phyloP scores from a whole-genome alignment of 2,329 filamentous ascomycete species.

The Beauveria varroae region DNA sequence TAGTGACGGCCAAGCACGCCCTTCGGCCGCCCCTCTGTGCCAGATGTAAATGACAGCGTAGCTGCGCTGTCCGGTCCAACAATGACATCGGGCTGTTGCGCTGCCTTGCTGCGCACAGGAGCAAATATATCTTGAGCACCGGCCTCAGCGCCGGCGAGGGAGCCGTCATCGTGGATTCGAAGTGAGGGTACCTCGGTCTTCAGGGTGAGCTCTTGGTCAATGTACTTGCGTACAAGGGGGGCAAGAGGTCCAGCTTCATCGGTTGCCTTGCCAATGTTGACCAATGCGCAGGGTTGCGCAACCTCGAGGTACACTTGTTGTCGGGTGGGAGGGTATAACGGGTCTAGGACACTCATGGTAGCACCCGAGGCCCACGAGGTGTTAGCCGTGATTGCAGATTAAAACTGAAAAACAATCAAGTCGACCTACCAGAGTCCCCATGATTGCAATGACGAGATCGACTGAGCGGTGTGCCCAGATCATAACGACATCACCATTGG shows the following conservation, averaged over 20 bases:
- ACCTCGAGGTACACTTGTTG: slow-evolving; percentile 64
- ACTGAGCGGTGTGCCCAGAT: slow-evolving; percentile 80
- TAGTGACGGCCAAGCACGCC: slow-evolving; percentile 85
- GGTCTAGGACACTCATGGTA: too few relatives aligned
- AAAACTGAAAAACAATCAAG: background rate
- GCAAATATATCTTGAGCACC: slow-evolving; percentile 32
- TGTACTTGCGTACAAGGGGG: slow-evolving; percentile 48
- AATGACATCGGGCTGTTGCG: slow-evolving; percentile 58
- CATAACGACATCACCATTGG: slow-evolving; percentile 85
- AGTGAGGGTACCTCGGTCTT: slow-evolving; percentile 70
- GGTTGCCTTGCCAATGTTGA: slow-evolving; percentile 62
- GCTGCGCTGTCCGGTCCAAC: slow-evolving; percentile 82
- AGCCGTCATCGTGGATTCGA: slow-evolving; percentile 62
- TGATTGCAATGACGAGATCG: slow-evolving; percentile 58
- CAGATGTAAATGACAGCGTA: slow-evolving; percentile 67
- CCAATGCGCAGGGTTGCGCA: slow-evolving; percentile 61
- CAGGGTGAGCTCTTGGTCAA: slow-evolving; percentile 63
- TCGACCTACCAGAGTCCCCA: slow-evolving; percentile 52
- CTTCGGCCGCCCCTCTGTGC: slow-evolving; percentile 73
- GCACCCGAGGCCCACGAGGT: too few relatives aligned
- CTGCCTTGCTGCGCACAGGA: slow-evolving; percentile 25
- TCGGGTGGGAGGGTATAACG: too few relatives aligned
- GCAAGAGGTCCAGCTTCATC: slow-evolving; percentile 47
- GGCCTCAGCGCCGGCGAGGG: slow-evolving; percentile 57
- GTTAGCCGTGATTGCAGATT: background rate